Evolutionary conservation across 805 yeast genomes (phyloP), one percentile per base, ranked within the genome.

Genomic region (Candida tallmaniae): DNA sequence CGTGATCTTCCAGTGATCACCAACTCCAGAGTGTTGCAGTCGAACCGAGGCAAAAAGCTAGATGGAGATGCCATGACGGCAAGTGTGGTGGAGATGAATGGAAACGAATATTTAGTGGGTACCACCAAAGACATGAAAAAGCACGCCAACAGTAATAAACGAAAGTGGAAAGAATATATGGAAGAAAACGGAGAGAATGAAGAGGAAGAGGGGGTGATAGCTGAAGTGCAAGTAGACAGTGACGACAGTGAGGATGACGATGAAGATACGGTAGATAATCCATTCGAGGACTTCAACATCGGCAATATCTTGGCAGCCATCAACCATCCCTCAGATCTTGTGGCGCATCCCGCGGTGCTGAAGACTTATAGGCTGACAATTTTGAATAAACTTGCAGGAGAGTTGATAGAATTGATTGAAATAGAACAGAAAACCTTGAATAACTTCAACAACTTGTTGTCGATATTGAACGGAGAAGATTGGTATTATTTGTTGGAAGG

Each of bases 401-500:
- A 87, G 41, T 76, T 93, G 12, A 76, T 89, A 17, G 82, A 83
- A 34, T 63, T 81, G 41, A 83, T 93, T 32, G 89, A 85, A 51
- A 73, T 74, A 27, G 98, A 93, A 51, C 95, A 87, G 48, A 69
- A 73, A 18, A 80, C 79, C 23, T 83, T 84, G n/a, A 77, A 79
- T 38, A 74, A 79, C 50, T 64, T 88, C 34, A 74, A 82, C 28
- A 77, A 76, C 48, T 66, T 90, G 29, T 70, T 93, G 58, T 84
- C 81, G 41, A 79, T 83, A 1, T 77, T 90, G 46, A 66, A 90
- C 32, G 96, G 97, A 4, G 97, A 90, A 52, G 90, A 86, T 52
- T 83, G 94, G 44, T 68, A 68, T 28, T 78, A 77, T 36, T 58
- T 82, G 25, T 63, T 77, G 14, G 85, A 84, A 23, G 76, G 74